A percentile compares a stretch with the other conserved stretches of the same genome.
Conservation (phyloP, 352 stramenopile species). For the Pythium aphanidermatum region DNA sequence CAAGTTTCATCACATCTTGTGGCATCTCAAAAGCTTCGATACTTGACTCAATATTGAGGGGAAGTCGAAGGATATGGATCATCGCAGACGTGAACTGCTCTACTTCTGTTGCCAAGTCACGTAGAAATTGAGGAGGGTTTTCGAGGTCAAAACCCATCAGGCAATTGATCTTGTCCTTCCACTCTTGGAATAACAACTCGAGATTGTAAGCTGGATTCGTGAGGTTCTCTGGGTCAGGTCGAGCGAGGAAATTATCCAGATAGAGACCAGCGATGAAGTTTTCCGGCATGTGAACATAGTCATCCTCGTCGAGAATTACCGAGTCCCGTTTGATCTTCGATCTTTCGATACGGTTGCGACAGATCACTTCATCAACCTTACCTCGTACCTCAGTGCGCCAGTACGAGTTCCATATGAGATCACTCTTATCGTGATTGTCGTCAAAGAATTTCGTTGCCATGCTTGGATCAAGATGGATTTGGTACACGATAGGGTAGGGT, state of each 20-base stretch:
- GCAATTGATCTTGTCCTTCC: constrained; percentile 47
- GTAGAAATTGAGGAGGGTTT: constrained; percentile 48
- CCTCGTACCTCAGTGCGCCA: constrained; percentile 67
- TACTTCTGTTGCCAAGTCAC: constrained; percentile 38
- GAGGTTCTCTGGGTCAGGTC: constrained; percentile 60
- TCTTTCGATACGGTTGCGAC: constrained; percentile 63
- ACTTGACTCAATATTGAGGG: constrained; percentile 59
- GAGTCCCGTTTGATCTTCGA: constrained; percentile 72
- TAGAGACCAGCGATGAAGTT: constrained; percentile 75
- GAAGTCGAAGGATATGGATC: constrained; percentile 55
- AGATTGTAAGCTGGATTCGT: constrained; percentile 78
- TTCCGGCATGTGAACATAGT: constrained; percentile 50
- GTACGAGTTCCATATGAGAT: constrained; percentile 81
- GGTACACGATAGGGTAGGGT: constrained; percentile 76
- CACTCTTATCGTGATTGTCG: constrained; percentile 78
- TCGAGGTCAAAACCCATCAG: constrained; percentile 60
- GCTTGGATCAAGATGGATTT: constrained; percentile 74
- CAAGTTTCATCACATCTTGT: constrained; percentile 64
- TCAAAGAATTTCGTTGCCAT: constrained; percentile 73
- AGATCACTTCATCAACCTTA: constrained; percentile 73
- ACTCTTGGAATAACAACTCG: constrained; percentile 67
- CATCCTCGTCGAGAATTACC: constrained; percentile 64
- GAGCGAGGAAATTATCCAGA: constrained; percentile 63
- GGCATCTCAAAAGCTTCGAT: constrained; percentile 64
- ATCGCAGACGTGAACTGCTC: constrained; percentile 72